phyloP scores from a whole-genome alignment of 192 early-diverging fungal species.

The Backusella westeae region DNA sequence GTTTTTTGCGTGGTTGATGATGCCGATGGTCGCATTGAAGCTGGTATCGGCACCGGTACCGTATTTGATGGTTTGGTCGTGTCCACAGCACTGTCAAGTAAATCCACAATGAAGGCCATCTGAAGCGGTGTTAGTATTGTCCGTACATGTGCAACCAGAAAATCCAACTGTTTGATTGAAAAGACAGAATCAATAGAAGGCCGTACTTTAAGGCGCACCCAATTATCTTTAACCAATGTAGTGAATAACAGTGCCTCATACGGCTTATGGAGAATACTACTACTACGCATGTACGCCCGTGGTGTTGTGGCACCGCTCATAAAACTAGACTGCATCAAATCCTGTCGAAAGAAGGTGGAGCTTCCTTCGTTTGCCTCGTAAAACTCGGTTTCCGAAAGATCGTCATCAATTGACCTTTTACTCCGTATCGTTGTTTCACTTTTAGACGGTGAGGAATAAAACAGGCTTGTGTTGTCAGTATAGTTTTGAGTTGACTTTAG shows the following conservation, averaged over 20 bases:
- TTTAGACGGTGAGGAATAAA: constrained; percentile 8
- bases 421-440: constrained; percentile 17
- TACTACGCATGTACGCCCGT: neutral
- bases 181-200: constrained; percentile 19
- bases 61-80: neutral
- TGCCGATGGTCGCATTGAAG: neutral
- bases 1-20: neutral
- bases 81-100: neutral
- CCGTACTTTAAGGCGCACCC: constrained; percentile 41
- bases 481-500: constrained; percentile 30
- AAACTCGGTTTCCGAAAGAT: constrained; percentile 41
- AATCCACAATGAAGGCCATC: constrained; percentile 32
- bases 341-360: neutral
- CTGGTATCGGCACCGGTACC: neutral
- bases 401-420: neutral
- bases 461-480: neutral
- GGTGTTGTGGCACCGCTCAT: constrained; percentile 28
- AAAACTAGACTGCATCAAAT: constrained; percentile 4
- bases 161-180: constrained; percentile 37
- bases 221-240: constrained; percentile 45
- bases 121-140: constrained; percentile 41
- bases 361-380: constrained; percentile 34
- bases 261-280: neutral
- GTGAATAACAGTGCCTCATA: constrained; percentile 48
- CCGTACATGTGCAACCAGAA: constrained; percentile 35